Evolutionary conservation across 2,329 filamentous ascomycete species (phyloP).

Genomic region (Ceratocystis huliohia): DNA sequence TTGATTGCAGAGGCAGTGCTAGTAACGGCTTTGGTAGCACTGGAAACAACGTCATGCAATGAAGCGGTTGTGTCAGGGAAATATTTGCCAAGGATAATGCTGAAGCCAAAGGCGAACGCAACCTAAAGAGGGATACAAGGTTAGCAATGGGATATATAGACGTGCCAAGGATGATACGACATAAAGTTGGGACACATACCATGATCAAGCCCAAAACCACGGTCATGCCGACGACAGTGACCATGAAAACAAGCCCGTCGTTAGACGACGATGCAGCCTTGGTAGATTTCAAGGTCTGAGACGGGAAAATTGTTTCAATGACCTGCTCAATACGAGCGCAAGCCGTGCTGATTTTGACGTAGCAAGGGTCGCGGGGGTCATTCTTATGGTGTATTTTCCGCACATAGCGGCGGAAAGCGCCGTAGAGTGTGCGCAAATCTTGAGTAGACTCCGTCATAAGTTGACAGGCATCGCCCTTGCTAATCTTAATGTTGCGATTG

Average conservation of each 20-base stretch:
- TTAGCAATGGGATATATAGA: constrained; percentile 3
- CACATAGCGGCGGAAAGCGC: constrained; percentile 66
- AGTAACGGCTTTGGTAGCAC: constrained; percentile 1
- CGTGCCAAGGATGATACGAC: not conserved
- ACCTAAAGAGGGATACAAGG: constrained; percentile 9
- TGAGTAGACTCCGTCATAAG: constrained; percentile 90
- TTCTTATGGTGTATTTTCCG: constrained; percentile 86
- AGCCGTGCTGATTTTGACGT: constrained; percentile 76
- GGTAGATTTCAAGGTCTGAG: constrained; percentile 52
- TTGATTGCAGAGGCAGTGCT: constrained; percentile 11
- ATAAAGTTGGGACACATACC: constrained; percentile 42
- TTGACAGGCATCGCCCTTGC: constrained; percentile 81
- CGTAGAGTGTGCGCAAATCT: constrained; percentile 68
- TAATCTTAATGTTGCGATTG: constrained; percentile 85
- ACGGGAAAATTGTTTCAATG: constrained; percentile 85
- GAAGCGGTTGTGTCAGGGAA: constrained; percentile 14
- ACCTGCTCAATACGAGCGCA: constrained; percentile 87
- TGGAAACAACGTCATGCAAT: not conserved
- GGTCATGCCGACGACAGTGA: constrained; percentile 55
- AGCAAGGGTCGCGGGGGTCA: constrained; percentile 84
- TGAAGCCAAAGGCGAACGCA: constrained; percentile 19
- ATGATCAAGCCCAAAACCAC: constrained; percentile 60
- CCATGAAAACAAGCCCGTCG: constrained; percentile 53
- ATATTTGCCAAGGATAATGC: constrained; percentile 16
- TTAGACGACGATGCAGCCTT: constrained; percentile 34